Evolutionary conservation across 73 alveolate species (phyloP).

Genomic region (Durusdinium trenchii): DNA sequence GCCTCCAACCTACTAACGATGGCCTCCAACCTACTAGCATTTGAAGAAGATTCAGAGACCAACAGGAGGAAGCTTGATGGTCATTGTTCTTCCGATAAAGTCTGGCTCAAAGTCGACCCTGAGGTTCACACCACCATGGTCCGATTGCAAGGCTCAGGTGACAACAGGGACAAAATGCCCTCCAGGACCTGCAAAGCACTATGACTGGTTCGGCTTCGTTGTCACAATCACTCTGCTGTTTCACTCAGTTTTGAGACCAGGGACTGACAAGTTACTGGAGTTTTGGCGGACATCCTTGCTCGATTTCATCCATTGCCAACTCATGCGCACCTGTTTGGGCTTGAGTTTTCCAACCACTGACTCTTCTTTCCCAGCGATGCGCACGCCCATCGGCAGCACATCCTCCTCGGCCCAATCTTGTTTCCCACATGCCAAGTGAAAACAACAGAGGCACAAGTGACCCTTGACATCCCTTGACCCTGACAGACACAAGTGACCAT

Average conservation of each 20-base stretch:
- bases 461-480: too few relatives aligned
- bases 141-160: conserved; percentile 54
- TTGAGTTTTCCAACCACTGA: neutral
- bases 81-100: too few relatives aligned
- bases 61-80: too few relatives aligned
- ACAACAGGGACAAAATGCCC: conserved; percentile 13
- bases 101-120: too few relatives aligned
- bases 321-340: conserved; percentile 20
- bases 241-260: too few relatives aligned
- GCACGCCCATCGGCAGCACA: conserved; percentile 32
- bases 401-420: conserved; percentile 22
- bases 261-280: too few relatives aligned
- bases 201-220: neutral
- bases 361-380: conserved; percentile 47
- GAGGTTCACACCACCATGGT: conserved; percentile 5
- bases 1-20: too few relatives aligned
- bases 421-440: too few relatives aligned
- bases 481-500: too few relatives aligned
- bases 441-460: too few relatives aligned
- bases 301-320: neutral
- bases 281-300: neutral
- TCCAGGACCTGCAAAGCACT: conserved; percentile 29
- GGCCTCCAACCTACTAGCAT: too few relatives aligned
- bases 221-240: neutral
- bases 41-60: too few relatives aligned